Evolutionary conservation across 208 protist genomes (phyloP).

Genomic region (Leishmania martiniquensis): DNA sequence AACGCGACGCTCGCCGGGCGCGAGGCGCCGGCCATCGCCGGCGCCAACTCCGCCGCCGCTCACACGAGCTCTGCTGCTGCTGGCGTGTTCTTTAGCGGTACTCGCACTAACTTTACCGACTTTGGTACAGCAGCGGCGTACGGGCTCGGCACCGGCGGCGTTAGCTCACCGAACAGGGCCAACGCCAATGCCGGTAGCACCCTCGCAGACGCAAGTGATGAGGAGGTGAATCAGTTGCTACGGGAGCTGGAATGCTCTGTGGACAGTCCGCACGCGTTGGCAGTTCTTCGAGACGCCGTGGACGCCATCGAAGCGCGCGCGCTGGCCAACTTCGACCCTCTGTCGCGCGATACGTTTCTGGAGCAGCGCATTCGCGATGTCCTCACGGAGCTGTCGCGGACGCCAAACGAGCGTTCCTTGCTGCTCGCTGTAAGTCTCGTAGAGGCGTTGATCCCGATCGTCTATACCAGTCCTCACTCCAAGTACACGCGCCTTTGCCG

Average conservation of each 20-base stretch:
- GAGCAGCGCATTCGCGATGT: conserved; percentile 87
- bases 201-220: conserved; percentile 59
- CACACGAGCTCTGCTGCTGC: conserved; percentile 32
- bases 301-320: conserved; percentile 81
- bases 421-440: conserved; percentile 76
- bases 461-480: conserved; percentile 77
- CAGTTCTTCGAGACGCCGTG: conserved; percentile 77
- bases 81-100: conserved; percentile 46
- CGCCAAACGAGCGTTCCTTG: conserved; percentile 52
- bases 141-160: conserved; percentile 19
- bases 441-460: conserved; percentile 77
- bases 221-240: conserved; percentile 82
- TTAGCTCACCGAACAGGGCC: conserved; percentile 26
- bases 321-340: conserved; percentile 75
- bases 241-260: conserved; percentile 77
- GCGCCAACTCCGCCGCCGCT: conserved; percentile 36
- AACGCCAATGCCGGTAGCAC: conserved; percentile 14
- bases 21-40: conserved; percentile 41
- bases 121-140: conserved; percentile 34
- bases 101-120: conserved; percentile 55
- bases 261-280: conserved; percentile 55
- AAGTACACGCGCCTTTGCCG: conserved; percentile 88
- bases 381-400: conserved; percentile 67
- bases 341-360: conserved; percentile 78
- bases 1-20: conserved; percentile 2